Evolutionary conservation across 305 asterid genomes (phyloP), one percentile per base, ranked within the genome.

Genomic region (Fraxinus sp.): DNA sequence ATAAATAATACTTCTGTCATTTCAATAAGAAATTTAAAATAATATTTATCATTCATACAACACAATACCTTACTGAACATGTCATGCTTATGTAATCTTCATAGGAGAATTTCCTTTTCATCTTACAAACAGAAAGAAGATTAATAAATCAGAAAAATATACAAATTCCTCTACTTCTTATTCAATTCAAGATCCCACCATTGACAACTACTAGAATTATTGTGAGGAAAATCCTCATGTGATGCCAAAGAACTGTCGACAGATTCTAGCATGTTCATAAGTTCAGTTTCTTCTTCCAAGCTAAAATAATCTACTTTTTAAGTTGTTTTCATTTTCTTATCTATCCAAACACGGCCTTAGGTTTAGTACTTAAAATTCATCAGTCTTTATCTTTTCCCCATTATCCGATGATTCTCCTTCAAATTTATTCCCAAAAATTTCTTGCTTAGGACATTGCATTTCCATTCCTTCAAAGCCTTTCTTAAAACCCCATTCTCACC

Each of bases 101-200:
- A 18, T 55, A 5, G 8, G 18, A 13, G 64, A 20, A 52, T 52
- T 5, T 20, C 24, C 2, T 57, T 0, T 18, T 57, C 3, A 18
- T 57, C 68, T 57, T 3, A 57, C 9, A 4, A 18, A 57, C 10
- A 55, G 0, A 55, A 4, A 3, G 66, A 55, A 55, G 9, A 55
- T 55, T 18, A 55, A 16, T n/a, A n/a, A 16, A 3, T 16, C 66
- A 55, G 26, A 4, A 18, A 52, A 55, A 55, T 55, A 57, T 57
- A 57, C 68, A 57, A 57, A 57, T 18, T 57, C 68, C 68, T 57
- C 68, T 28, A 16, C 16, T 57, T 57, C 68, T 57, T n/a, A 57
- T 57, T 75, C 32, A 8, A 18, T n/a, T 84, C 80, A 85, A 76
- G 87, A 85, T 87, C 89, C 87, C 88, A 88, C 88, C 87, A 88